These are phyloP conservation scores for Fragaria nilgerrensis DNA, from an alignment of 306 rosid genomes.

Conservation along the genomic window DNA sequence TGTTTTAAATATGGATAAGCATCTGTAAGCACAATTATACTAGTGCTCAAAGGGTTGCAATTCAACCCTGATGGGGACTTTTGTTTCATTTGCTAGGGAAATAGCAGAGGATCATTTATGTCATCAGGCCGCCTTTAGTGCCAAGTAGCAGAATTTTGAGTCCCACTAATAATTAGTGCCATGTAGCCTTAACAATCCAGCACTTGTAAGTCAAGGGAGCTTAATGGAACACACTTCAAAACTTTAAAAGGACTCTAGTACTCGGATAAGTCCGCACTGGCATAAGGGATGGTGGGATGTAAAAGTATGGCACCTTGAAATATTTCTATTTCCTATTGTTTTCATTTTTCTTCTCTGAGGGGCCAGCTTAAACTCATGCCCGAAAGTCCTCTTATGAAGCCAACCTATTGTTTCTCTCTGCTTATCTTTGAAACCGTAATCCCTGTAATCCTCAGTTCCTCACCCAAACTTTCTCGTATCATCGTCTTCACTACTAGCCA, in stretches of 20 bases:
- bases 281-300: not conserved
- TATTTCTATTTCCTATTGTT: not conserved
- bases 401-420: not conserved
- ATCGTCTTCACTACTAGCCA: not conserved
- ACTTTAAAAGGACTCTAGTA: not conserved
- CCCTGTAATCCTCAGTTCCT: not conserved
- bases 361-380: not conserved
- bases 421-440: not conserved
- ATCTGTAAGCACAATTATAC: not conserved
- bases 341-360: not conserved
- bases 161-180: not conserved
- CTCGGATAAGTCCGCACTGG: not conserved
- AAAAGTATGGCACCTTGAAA: not conserved
- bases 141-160: not conserved
- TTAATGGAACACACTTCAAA: not conserved
- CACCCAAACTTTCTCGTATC: not conserved
- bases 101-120: not conserved
- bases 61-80: not conserved
- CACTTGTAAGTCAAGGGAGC: conserved; percentile 2
- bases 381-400: not conserved
- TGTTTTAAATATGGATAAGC: not conserved
- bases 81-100: not conserved
- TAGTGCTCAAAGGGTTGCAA: not conserved
- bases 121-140: not conserved
- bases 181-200: not conserved